Evolutionary conservation across 345 rosid species (phyloP).

Genomic region (Jatropha curcas): DNA sequence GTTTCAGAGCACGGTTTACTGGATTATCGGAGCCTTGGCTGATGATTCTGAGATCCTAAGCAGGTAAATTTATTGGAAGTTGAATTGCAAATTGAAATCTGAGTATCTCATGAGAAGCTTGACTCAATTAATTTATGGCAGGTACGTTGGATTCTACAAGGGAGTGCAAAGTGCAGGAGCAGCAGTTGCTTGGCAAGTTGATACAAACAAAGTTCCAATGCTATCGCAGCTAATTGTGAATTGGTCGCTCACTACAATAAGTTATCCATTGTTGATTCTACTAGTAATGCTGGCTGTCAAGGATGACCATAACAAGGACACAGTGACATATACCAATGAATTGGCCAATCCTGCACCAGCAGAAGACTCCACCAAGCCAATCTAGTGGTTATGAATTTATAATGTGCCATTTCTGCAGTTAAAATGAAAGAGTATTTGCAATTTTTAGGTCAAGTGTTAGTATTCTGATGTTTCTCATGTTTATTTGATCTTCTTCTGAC

Average conservation of each 20-base stretch:
- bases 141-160: slow-evolving; percentile 88
- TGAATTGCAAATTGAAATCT: too few species aligned
- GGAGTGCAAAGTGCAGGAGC: slow-evolving; percentile 97
- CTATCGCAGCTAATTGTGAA: slow-evolving; percentile 61
- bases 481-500: background rate
- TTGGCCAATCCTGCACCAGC: background rate
- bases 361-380: slow-evolving; percentile 6
- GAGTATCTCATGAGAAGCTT: too few species aligned
- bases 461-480: background rate
- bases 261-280: slow-evolving; percentile 69
- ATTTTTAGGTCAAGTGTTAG: background rate
- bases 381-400: too few species aligned
- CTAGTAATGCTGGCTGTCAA: slow-evolving; percentile 72
- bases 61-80: too few species aligned
- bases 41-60: slow-evolving; percentile 84
- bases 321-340: slow-evolving; percentile 10
- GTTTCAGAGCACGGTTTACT: slow-evolving; percentile 90
- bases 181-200: slow-evolving; percentile 96
- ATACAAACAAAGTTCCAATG: slow-evolving; percentile 58
- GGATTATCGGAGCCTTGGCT: slow-evolving; percentile 91
- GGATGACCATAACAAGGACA: slow-evolving; percentile 39
- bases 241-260: slow-evolving; percentile 76
- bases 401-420: too few species aligned
- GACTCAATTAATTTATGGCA: too few species aligned
- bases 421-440: too few species aligned